These are phyloP conservation scores for Phlyctochytrium bullatum DNA, from an alignment of 192 early-diverging fungal species.

Conservation along the genomic window DNA sequence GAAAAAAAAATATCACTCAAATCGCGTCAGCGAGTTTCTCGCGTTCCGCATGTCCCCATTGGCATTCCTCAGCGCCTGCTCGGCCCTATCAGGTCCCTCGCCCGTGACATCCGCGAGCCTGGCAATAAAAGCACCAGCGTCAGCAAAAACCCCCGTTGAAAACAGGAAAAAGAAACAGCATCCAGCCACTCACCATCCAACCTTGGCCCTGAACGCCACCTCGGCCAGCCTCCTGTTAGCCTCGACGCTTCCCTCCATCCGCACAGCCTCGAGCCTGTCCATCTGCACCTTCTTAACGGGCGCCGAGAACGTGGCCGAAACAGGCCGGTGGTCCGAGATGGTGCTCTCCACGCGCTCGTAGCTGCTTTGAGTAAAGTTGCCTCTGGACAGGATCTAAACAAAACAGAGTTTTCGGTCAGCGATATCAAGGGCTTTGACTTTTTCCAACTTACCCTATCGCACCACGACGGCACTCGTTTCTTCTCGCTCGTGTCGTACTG, in stretches of 20 bases:
- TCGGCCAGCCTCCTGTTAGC: background rate
- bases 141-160: no score
- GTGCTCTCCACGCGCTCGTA: constrained; percentile 70
- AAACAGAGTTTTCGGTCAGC: constrained; percentile 30
- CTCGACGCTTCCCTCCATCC: constrained; percentile 7
- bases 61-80: no score
- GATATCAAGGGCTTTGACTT: constrained; percentile 3
- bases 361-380: constrained; percentile 33
- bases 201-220: constrained; percentile 13
- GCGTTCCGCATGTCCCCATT: no score
- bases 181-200: constrained; percentile 13
- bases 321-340: constrained; percentile 84
- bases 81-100: no score
- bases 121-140: no score
- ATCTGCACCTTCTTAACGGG: constrained; percentile 47
- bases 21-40: no score
- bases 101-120: no score
- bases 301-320: constrained; percentile 66
- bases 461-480: constrained; percentile 90
- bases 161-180: no score
- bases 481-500: constrained; percentile 93
- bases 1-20: no score
- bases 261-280: constrained; percentile 7
- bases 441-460: constrained; percentile 78
- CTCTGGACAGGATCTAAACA: constrained; percentile 40